Evolutionary conservation across 2,329 filamentous ascomycete genomes (phyloP).

Genomic region (Dothistroma septosporum): DNA sequence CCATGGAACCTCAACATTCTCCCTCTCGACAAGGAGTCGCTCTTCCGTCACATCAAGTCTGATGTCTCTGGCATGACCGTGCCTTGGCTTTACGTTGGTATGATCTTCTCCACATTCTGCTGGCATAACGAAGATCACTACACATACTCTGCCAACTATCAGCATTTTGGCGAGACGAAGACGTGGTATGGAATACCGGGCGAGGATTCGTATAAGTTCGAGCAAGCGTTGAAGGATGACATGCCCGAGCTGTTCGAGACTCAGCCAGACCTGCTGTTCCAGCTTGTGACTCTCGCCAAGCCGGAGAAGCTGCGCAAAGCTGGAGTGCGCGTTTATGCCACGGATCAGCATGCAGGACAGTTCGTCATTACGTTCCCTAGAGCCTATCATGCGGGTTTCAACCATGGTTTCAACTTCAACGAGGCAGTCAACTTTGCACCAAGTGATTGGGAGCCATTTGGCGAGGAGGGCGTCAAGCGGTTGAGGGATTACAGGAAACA

Average conservation of each 20-base stretch:
- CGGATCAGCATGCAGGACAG: slow-evolving; percentile 94
- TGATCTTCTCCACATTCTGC: slow-evolving; percentile 99
- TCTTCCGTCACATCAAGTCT: slow-evolving; percentile 96
- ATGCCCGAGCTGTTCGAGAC: slow-evolving; percentile 96
- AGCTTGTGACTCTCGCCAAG: slow-evolving; percentile 91
- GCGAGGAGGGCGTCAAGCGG: slow-evolving; percentile 78
- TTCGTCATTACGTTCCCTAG: slow-evolving; percentile 96
- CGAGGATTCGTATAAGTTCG: slow-evolving; percentile 89
- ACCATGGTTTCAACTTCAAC: slow-evolving; percentile 97
- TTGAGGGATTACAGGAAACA: slow-evolving; percentile 84
- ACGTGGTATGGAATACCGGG: slow-evolving; percentile 99
- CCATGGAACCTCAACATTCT: slow-evolving; percentile 95
- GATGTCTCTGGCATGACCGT: slow-evolving; percentile 99
- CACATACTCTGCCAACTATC: slow-evolving; percentile 95
- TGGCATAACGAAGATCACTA: slow-evolving; percentile 99
- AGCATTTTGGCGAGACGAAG: slow-evolving; percentile 96
- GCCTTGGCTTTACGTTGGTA: slow-evolving; percentile 97
- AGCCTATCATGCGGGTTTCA: slow-evolving; percentile 96
- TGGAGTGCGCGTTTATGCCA: slow-evolving; percentile 84
- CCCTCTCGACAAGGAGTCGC: slow-evolving; percentile 81
- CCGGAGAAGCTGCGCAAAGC: slow-evolving; percentile 91
- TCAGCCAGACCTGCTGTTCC: slow-evolving; percentile 92
- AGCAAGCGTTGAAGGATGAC: slow-evolving; percentile 88
- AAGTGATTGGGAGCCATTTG: slow-evolving; percentile 89
- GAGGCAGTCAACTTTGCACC: slow-evolving; percentile 98